Evolutionary conservation across 805 yeast species (phyloP).

Genomic region (Pichia paraexigua): DNA sequence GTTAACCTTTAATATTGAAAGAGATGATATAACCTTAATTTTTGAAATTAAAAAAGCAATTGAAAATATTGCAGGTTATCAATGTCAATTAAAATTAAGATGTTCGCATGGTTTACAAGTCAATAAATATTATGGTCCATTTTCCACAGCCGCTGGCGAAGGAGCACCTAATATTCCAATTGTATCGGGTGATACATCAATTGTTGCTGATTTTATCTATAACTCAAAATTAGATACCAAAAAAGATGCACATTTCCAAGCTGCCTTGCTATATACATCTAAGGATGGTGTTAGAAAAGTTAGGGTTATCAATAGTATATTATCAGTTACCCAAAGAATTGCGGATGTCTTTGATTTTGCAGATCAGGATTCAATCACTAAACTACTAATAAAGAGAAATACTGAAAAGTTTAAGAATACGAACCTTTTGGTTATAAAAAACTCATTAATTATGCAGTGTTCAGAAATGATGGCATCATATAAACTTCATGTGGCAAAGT

Average conservation of each 20-base stretch:
- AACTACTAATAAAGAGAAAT: constrained; percentile 46
- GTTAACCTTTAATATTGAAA: constrained; percentile 54
- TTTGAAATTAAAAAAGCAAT: constrained; percentile 52
- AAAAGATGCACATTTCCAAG: constrained; percentile 83
- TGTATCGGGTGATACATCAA: constrained; percentile 44
- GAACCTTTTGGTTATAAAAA: constrained; percentile 29
- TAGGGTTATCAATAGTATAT: constrained; percentile 76
- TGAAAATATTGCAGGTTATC: constrained; percentile 54
- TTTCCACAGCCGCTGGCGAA: constrained; percentile 31
- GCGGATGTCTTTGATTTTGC: constrained; percentile 70
- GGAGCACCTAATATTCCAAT: constrained; percentile 19
- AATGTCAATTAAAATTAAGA: constrained; percentile 76
- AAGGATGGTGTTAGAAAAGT: constrained; percentile 70
- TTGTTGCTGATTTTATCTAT: constrained; percentile 65
- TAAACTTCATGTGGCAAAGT: constrained; percentile 37
- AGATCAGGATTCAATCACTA: constrained; percentile 61
- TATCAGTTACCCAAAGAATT: constrained; percentile 69
- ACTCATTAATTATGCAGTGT: constrained; percentile 31
- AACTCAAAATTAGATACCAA: constrained; percentile 67
- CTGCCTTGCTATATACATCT: constrained; percentile 81
- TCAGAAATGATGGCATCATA: constrained; percentile 53
- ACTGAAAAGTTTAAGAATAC: constrained; percentile 33
- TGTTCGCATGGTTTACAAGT: constrained; percentile 85
- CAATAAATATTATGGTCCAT: constrained; percentile 60
- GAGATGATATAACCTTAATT: constrained; percentile 59